phyloP scores from a whole-genome alignment of 345 rosid genomes.

The Clarkia xantiana region DNA sequence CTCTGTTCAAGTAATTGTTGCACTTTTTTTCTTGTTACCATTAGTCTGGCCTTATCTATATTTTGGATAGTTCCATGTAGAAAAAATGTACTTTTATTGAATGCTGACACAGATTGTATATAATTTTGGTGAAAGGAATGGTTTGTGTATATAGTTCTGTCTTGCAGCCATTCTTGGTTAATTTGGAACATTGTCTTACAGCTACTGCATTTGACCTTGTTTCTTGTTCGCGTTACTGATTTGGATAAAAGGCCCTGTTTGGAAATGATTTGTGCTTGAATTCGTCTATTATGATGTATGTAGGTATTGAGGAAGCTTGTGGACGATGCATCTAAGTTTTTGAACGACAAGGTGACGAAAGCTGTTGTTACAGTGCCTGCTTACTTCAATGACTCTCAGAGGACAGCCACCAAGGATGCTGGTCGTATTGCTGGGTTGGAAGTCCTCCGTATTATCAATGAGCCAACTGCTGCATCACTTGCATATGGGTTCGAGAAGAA shows the following conservation, averaged over 20 bases:
- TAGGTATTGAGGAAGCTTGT: slow-evolving; percentile 94
- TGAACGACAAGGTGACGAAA: slow-evolving; percentile 69
- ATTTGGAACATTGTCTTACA: no score
- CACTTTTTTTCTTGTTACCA: not conserved
- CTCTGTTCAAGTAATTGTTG: no score
- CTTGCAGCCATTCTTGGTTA: no score
- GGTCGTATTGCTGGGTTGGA: slow-evolving; percentile 77
- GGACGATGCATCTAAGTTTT: slow-evolving; percentile 86
- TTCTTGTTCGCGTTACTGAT: no score
- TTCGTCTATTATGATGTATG: slow-evolving; percentile 3
- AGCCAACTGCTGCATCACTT: slow-evolving; percentile 94
- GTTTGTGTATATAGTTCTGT: no score
- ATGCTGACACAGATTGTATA: no score
- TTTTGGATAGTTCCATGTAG: not conserved
- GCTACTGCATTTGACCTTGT: no score
- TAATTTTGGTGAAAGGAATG: no score
- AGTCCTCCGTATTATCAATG: slow-evolving; percentile 87
- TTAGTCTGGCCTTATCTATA: not conserved
- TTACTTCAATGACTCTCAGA: slow-evolving; percentile 76
- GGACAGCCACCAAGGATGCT: slow-evolving; percentile 98
- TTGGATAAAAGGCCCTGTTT: no score
- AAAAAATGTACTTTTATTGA: no score
- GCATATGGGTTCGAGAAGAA: slow-evolving; percentile 97
- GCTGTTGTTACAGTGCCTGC: slow-evolving; percentile 80
- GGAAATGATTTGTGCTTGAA: not conserved